phyloP scores from a whole-genome alignment of 495 filamentous ascomycete species.

The Podospora fimiseda region DNA sequence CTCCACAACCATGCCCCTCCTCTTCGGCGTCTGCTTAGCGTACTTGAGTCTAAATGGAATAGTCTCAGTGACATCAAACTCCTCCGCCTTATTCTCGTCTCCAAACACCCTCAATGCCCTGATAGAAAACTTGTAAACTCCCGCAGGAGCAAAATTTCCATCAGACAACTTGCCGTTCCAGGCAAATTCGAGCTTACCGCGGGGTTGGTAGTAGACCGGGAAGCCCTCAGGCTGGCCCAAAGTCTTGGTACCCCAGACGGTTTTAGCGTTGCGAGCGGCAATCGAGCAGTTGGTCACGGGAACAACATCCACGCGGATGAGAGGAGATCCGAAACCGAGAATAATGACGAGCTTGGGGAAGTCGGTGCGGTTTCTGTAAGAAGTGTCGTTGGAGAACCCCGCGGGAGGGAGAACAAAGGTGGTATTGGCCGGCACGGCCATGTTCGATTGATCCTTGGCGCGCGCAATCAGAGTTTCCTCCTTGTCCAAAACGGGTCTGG shows the following conservation, averaged over 20 bases:
- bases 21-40: not conserved
- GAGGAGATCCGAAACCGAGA: constrained; percentile 40
- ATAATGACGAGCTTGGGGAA: constrained; percentile 22
- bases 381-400: constrained; percentile 29
- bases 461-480: constrained; percentile 27
- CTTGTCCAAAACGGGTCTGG: constrained; percentile 32
- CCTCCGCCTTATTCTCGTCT: constrained; percentile 20
- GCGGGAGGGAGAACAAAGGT: constrained; percentile 38
- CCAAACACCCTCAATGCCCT: constrained; percentile 42
- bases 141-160: constrained; percentile 37
- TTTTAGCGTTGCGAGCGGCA: constrained; percentile 17
- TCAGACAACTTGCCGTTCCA: constrained; percentile 42
- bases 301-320: constrained; percentile 40
- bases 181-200: constrained; percentile 23
- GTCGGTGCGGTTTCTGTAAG: constrained; percentile 22
- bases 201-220: constrained; percentile 34
- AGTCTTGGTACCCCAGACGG: constrained; percentile 33
- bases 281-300: constrained; percentile 24
- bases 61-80: constrained; percentile 36
- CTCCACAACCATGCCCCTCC: not conserved
- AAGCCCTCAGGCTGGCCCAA: constrained; percentile 29
- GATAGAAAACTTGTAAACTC: constrained; percentile 39
- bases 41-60: constrained; percentile 34
- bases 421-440: constrained; percentile 26
- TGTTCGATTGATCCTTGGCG: constrained; percentile 25